Evolutionary conservation across 495 filamentous ascomycete genomes (phyloP).

Genomic region (Penicillium pancosmium): DNA sequence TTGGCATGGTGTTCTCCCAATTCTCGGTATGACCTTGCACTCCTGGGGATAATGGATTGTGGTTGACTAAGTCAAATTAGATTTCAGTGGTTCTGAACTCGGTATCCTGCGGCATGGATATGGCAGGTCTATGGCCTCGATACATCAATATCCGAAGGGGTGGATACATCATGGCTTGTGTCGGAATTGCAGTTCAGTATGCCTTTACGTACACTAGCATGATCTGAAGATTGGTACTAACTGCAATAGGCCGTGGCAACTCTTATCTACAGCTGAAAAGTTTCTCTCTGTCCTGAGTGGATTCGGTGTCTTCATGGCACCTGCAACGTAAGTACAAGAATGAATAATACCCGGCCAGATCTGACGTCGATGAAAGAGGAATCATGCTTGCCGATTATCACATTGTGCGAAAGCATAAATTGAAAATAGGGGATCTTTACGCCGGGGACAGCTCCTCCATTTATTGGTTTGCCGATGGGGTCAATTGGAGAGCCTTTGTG

Average conservation of each 20-base stretch:
- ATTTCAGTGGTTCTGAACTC: conserved; percentile 11
- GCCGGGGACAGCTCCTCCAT: conserved; percentile 3
- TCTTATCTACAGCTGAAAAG: conserved; percentile 44
- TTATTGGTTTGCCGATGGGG: conserved; percentile 27
- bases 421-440: conserved; percentile 35
- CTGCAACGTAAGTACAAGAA: conserved; percentile 31
- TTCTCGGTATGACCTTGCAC: background rate
- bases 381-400: conserved; percentile 9
- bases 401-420: background rate
- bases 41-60: too few species aligned
- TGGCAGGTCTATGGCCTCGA: conserved; percentile 49
- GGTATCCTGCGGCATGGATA: conserved; percentile 29
- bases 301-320: conserved; percentile 48
- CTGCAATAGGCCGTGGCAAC: conserved; percentile 45
- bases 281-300: conserved; percentile 47
- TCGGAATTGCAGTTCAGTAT: conserved; percentile 5
- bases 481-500: conserved; percentile 46
- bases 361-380: background rate
- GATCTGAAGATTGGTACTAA: conserved; percentile 27
- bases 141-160: conserved; percentile 54
- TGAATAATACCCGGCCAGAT: background rate
- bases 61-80: background rate
- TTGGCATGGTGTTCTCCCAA: conserved; percentile 5
- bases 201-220: conserved; percentile 25
- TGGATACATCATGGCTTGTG: conserved; percentile 18